A percentile compares a stretch with the other conserved stretches of the same genome.
phyloP scores from a whole-genome alignment of 352 stramenopile species.

The Phytophthora fragariae region DNA sequence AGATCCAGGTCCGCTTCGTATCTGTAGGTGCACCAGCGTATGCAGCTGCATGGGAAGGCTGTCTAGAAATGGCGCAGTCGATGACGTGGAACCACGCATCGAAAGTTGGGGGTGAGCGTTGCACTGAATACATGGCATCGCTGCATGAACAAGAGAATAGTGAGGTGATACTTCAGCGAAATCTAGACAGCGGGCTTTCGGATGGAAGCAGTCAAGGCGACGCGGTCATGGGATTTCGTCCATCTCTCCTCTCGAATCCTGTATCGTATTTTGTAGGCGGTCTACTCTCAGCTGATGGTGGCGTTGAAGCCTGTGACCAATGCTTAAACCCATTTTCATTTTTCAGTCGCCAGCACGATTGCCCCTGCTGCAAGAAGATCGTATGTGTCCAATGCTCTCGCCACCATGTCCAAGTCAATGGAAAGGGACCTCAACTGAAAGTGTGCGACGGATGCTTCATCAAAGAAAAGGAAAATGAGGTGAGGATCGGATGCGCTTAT shows the following conservation, averaged over 20 bases:
- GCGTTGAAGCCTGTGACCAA: conserved; percentile 51
- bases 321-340: conserved; percentile 75
- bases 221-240: conserved; percentile 53
- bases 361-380: conserved; percentile 54
- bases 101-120: conserved; percentile 46
- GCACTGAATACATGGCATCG: conserved; percentile 50
- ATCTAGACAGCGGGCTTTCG: conserved; percentile 27
- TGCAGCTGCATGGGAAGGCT: conserved; percentile 61
- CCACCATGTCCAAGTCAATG: conserved; percentile 56
- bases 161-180: conserved; percentile 55
- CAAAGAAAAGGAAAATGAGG: conserved; percentile 69
- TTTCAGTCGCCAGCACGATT: conserved; percentile 72
- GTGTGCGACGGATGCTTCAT: conserved; percentile 82
- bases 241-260: conserved; percentile 64
- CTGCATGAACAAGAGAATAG: conserved; percentile 53
- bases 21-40: conserved; percentile 41
- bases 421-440: conserved; percentile 53
- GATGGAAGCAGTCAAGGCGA: conserved; percentile 31
- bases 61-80: conserved; percentile 66
- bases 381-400: conserved; percentile 72
- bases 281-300: conserved; percentile 53
- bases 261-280: conserved; percentile 75
- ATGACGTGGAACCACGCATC: conserved; percentile 80
- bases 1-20: conserved; percentile 53
- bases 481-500: conserved; percentile 26